Evolutionary conservation across 2,329 filamentous ascomycete genomes (phyloP).

Genomic region (Penicillium sp.): DNA sequence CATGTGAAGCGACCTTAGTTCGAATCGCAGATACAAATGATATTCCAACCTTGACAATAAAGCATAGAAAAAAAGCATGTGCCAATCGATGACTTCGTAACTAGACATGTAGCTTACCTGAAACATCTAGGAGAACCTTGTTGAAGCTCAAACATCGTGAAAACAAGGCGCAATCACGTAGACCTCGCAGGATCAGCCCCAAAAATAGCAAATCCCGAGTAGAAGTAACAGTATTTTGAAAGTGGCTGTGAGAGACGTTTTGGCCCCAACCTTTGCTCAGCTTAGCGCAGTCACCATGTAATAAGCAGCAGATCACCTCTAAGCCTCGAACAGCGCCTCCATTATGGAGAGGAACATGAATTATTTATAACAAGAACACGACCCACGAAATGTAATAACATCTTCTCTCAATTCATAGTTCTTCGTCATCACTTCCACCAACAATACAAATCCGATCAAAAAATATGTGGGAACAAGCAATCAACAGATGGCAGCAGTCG

Average conservation of each 20-base stretch:
- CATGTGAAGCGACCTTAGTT: too few relatives aligned
- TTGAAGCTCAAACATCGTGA: too few relatives aligned
- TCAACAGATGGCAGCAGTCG: constrained; percentile 13
- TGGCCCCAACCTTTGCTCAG: constrained; percentile 3
- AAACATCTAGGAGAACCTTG: too few relatives aligned
- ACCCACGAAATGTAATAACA: neutral
- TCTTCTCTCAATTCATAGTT: neutral
- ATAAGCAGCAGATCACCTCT: neutral
- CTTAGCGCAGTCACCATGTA: neutral
- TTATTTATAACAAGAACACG: neutral
- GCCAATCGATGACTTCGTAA: too few relatives aligned
- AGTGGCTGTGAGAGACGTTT: neutral
- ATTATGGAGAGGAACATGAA: neutral
- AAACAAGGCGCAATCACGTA: too few relatives aligned
- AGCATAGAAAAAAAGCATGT: too few relatives aligned
- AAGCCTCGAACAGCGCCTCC: neutral
- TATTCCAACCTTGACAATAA: too few relatives aligned
- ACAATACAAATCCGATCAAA: neutral
- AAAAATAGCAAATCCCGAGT: constrained; percentile 4
- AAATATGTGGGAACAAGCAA: constrained; percentile 6
- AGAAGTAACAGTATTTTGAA: neutral
- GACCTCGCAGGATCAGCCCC: too few relatives aligned
- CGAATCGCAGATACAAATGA: too few relatives aligned
- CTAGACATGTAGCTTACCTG: too few relatives aligned
- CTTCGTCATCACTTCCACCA: neutral